Percentiles rank a stretch among this genome's conserved stretches.
These are phyloP conservation scores for Leishmania lainsoni DNA, from an alignment of 208 protist genomes.

Conservation along the genomic window DNA sequence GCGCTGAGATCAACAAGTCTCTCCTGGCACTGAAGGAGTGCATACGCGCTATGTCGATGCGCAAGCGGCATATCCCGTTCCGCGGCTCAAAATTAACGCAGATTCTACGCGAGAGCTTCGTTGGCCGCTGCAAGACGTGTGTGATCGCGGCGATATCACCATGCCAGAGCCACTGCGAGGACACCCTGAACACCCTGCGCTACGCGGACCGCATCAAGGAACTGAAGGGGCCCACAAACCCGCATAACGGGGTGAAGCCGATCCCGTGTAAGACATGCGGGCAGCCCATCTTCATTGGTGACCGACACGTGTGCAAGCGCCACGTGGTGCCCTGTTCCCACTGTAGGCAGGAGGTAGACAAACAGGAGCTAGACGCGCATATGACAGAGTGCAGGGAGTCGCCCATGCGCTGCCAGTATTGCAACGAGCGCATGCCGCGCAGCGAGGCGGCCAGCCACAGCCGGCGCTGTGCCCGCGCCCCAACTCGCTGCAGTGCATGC, in stretches of 20 bases:
- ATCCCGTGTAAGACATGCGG: slow-evolving; percentile 71
- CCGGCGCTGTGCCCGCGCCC: slow-evolving; percentile 54
- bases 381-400: slow-evolving; percentile 70
- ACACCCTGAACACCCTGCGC: slow-evolving; percentile 97
- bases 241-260: slow-evolving; percentile 39
- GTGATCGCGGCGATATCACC: slow-evolving; percentile 95
- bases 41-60: slow-evolving; percentile 94
- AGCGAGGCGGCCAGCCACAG: slow-evolving; percentile 52
- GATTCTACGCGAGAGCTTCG: slow-evolving; percentile 94
- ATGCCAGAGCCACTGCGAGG: slow-evolving; percentile 85
- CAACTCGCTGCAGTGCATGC: slow-evolving; percentile 66
- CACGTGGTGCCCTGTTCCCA: slow-evolving; percentile 63
- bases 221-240: slow-evolving; percentile 47
- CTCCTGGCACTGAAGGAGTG: slow-evolving; percentile 98
- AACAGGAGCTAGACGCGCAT: slow-evolving; percentile 69
- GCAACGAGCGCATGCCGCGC: slow-evolving; percentile 69
- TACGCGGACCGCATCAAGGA: slow-evolving; percentile 96
- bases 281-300: slow-evolving; percentile 67
- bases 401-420: slow-evolving; percentile 68
- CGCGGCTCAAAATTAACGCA: slow-evolving; percentile 96
- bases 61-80: slow-evolving; percentile 95
- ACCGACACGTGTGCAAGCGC: slow-evolving; percentile 73
- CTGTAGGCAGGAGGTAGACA: slow-evolving; percentile 72
- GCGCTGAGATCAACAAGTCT: slow-evolving; percentile 98
- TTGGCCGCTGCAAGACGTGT: slow-evolving; percentile 91